Evolutionary conservation across 1,284 basidiomycete species (phyloP).

Genomic region (Dichomitus squalens): DNA sequence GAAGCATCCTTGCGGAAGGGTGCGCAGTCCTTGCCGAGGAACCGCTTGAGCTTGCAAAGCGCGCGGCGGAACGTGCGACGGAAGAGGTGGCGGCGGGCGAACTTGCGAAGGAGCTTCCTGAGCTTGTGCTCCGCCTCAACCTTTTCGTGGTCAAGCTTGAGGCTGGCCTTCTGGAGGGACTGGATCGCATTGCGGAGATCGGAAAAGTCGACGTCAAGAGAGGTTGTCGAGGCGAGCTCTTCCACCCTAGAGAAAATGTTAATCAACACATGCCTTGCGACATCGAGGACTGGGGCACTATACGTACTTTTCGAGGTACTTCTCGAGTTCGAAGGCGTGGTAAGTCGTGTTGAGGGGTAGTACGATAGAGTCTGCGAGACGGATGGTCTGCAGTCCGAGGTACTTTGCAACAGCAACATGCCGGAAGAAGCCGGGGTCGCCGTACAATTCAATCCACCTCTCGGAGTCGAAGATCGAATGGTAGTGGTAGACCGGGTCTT

Average conservation of each 20-base stretch:
- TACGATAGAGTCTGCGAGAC: slow-evolving; percentile 59
- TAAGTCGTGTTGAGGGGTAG: slow-evolving; percentile 79
- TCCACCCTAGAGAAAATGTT: slow-evolving; percentile 32
- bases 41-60: slow-evolving; percentile 28
- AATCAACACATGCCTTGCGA: not conserved
- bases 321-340: slow-evolving; percentile 56
- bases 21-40: slow-evolving; percentile 30
- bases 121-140: slow-evolving; percentile 36
- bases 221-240: slow-evolving; percentile 27
- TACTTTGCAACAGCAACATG: slow-evolving; percentile 71
- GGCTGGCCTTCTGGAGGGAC: slow-evolving; percentile 52
- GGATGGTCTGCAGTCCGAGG: slow-evolving; percentile 62
- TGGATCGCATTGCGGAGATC: slow-evolving; percentile 52
- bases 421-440: slow-evolving; percentile 66
- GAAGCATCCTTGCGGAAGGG: slow-evolving; percentile 7
- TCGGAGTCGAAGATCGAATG: slow-evolving; percentile 78
- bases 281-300: no score
- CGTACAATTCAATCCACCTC: slow-evolving; percentile 72
- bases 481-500: slow-evolving; percentile 75
- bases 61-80: slow-evolving; percentile 25
- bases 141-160: slow-evolving; percentile 56
- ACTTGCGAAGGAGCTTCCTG: slow-evolving; percentile 34
- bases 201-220: slow-evolving; percentile 30
- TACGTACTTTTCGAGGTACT: slow-evolving; percentile 50
- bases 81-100: slow-evolving; percentile 30